Percentiles rank a stretch among this genome's conserved stretches.
Conservation (phyloP, 495 filamentous ascomycete species). For the Aspergillus ostianus region DNA sequence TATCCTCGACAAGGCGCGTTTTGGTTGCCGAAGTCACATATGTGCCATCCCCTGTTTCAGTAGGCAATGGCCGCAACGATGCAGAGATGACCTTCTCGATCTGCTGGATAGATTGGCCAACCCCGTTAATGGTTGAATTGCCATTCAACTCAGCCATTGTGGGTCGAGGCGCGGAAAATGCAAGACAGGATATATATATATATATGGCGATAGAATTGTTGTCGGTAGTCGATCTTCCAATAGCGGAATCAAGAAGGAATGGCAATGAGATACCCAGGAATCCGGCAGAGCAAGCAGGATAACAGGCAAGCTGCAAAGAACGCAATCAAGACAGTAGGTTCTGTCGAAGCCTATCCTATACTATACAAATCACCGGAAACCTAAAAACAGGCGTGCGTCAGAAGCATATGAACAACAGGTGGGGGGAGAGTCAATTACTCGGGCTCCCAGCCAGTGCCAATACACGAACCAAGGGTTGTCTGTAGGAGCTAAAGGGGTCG, state of each 20-base stretch:
- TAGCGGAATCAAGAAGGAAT: background rate
- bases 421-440: background rate
- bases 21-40: constrained; percentile 34
- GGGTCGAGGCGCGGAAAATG: background rate
- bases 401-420: background rate
- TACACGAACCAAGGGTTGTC: background rate
- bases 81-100: constrained; percentile 56
- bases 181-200: background rate
- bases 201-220: too few species aligned
- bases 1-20: constrained; percentile 37
- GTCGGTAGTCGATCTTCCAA: background rate
- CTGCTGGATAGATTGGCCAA: constrained; percentile 43
- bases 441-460: background rate
- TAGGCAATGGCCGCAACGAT: constrained; percentile 60
- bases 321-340: background rate
- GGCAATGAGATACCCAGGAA: background rate
- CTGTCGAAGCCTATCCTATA: background rate
- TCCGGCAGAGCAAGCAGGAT: background rate
- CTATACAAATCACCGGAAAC: background rate
- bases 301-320: background rate
- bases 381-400: background rate
- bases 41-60: constrained; percentile 61
- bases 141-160: constrained; percentile 28
- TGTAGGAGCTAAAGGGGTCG: background rate
- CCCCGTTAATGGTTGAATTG: constrained; percentile 21